Evolutionary conservation across 148 eudicot species (phyloP).

Genomic region (Rhododendron ovatum): DNA sequence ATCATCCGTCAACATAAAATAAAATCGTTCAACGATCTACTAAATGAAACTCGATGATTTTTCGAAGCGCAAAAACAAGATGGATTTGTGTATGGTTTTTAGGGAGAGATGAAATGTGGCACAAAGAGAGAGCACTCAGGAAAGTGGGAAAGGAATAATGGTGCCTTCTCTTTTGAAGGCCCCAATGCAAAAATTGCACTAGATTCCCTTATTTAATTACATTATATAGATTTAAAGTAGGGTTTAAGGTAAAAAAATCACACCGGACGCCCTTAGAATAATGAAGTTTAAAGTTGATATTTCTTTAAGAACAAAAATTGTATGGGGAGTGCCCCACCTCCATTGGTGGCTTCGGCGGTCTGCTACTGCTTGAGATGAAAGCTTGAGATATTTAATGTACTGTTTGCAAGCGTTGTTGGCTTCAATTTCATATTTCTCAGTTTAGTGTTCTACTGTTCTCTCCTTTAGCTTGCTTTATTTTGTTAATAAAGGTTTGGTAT

Average conservation of each 20-base stretch:
- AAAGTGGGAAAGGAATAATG: background rate
- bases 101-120: background rate
- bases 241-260: background rate
- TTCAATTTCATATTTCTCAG: background rate
- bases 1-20: background rate
- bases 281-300: background rate
- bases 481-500: background rate
- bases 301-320: background rate
- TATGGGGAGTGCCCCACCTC: background rate
- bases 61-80: background rate
- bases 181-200: background rate
- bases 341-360: background rate
- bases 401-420: background rate
- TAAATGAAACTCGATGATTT: background rate
- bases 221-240: background rate
- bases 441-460: background rate
- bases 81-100: background rate
- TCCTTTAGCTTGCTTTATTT: background rate
- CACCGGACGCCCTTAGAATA: background rate
- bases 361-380: background rate
- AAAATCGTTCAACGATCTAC: background rate
- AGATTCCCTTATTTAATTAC: background rate
- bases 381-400: background rate
- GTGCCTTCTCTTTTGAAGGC: background rate
- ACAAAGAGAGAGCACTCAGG: background rate